A percentile compares a stretch with the other conserved stretches of the same genome.
phyloP scores from a whole-genome alignment of 1,284 basidiomycete genomes.

The Sporisorium reilianum region DNA sequence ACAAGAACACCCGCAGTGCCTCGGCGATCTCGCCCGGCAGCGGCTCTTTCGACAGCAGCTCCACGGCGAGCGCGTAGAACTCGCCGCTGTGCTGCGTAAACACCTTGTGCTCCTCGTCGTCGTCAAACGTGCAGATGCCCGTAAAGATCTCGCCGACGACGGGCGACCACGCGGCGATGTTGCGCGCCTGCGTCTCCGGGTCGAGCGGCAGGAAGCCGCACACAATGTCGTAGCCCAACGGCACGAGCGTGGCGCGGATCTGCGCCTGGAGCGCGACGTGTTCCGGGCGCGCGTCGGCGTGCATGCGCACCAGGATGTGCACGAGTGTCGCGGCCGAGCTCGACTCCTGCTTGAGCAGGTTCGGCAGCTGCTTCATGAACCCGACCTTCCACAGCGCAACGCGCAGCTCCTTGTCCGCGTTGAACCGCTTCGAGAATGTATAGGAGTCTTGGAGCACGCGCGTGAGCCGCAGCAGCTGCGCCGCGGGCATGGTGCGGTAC shows the following conservation, averaged over 20 bases:
- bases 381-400: constrained; percentile 99
- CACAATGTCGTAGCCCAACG: constrained; percentile 91
- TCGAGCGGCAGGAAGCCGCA: constrained; percentile 91
- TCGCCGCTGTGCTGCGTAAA: constrained; percentile 52
- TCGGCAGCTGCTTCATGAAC: constrained; percentile 99
- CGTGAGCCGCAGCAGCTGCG: constrained; percentile 91
- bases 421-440: constrained; percentile 96
- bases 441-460: constrained; percentile 95
- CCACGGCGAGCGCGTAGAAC: constrained; percentile 66
- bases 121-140: constrained; percentile 89
- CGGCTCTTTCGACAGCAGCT: constrained; percentile 59
- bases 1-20: constrained; percentile 48
- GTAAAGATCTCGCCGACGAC: constrained; percentile 93
- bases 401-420: constrained; percentile 96
- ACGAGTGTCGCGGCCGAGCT: constrained; percentile 95
- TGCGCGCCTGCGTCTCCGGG: constrained; percentile 90
- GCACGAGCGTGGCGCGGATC: constrained; percentile 88
- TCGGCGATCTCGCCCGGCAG: constrained; percentile 50
- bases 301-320: constrained; percentile 91
- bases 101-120: constrained; percentile 70
- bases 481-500: constrained; percentile 92
- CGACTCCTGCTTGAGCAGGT: constrained; percentile 97
- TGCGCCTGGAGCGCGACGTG: constrained; percentile 84
- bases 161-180: constrained; percentile 96
- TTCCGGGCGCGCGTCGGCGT: constrained; percentile 86